Conservation (phyloP, 805 yeast genomes). For the Candida mattraensis region DNA sequence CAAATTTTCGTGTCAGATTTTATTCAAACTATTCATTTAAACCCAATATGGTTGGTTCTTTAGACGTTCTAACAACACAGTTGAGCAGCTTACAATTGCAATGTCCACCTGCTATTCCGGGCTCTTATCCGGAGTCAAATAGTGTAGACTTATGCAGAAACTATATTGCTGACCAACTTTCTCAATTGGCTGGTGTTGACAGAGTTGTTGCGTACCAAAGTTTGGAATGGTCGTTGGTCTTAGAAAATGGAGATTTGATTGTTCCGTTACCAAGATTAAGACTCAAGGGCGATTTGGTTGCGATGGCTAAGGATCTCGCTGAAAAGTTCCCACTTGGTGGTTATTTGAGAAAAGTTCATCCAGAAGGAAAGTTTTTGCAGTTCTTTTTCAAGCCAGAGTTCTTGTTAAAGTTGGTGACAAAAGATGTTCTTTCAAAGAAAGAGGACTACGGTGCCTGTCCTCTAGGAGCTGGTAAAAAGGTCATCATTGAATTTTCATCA, state of each 20-base stretch:
- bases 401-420: slow-evolving; percentile 66
- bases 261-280: slow-evolving; percentile 90
- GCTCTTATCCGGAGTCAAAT: slow-evolving; percentile 75
- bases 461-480: slow-evolving; percentile 67
- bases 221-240: slow-evolving; percentile 79
- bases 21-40: slow-evolving; percentile 5
- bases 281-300: slow-evolving; percentile 81
- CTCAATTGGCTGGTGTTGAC: slow-evolving; percentile 72
- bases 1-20: slow-evolving; percentile 13
- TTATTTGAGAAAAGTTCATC: slow-evolving; percentile 65
- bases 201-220: slow-evolving; percentile 72
- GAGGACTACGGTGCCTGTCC: slow-evolving; percentile 72
- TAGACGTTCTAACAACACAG: slow-evolving; percentile 25
- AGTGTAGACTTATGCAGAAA: slow-evolving; percentile 87
- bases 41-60: slow-evolving; percentile 26
- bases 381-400: slow-evolving; percentile 74
- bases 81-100: slow-evolving; percentile 28
- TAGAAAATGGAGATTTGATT: slow-evolving; percentile 90
- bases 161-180: slow-evolving; percentile 78
- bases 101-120: slow-evolving; percentile 46
- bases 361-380: slow-evolving; percentile 90
- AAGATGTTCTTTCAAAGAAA: slow-evolving; percentile 62
- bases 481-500: slow-evolving; percentile 87
- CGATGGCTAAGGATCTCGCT: slow-evolving; percentile 75
- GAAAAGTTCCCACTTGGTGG: slow-evolving; percentile 70